phyloP scores from a whole-genome alignment of 2,329 filamentous ascomycete species.

The Cladophialophora carrionii region DNA sequence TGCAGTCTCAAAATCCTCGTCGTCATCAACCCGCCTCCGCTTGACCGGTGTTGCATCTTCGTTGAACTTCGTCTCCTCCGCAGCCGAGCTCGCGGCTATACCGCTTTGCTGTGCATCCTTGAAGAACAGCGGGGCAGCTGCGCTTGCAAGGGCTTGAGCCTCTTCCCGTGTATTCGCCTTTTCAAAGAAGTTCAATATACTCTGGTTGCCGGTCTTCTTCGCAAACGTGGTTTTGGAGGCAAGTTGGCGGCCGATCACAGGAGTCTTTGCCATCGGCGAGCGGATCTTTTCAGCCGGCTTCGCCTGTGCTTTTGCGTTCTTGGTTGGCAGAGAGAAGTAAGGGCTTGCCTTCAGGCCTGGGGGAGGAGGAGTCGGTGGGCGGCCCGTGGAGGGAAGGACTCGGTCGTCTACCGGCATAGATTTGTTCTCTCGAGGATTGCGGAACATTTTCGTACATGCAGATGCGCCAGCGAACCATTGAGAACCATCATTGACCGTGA shows the following conservation, averaged over 20 bases:
- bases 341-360: constrained; percentile 6
- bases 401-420: constrained; percentile 14
- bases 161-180: constrained; percentile 47
- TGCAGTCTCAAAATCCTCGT: constrained; percentile 23
- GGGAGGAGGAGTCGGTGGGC: constrained; percentile 34
- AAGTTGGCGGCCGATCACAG: constrained; percentile 27
- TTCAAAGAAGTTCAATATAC: constrained; percentile 60
- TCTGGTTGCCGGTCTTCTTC: constrained; percentile 48
- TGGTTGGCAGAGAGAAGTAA: constrained; percentile 19
- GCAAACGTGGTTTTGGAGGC: constrained; percentile 27
- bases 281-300: constrained; percentile 28
- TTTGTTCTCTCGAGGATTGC: constrained; percentile 35
- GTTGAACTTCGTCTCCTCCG: constrained; percentile 45
- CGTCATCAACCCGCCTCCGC: constrained; percentile 46
- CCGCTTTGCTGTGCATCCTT: constrained; percentile 34
- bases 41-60: constrained; percentile 47
- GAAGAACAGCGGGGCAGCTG: constrained; percentile 45
- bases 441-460: constrained; percentile 29
- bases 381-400: constrained; percentile 29
- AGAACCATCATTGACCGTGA: constrained; percentile 7
- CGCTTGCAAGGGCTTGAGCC: constrained; percentile 39
- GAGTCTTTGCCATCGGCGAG: constrained; percentile 26
- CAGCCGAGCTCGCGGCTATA: not conserved
- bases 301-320: constrained; percentile 18
- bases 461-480: constrained; percentile 10